Evolutionary conservation across 768 basidiomycete species (phyloP), one percentile per base, ranked within the genome.

Genomic region (Galerina marginata): DNA sequence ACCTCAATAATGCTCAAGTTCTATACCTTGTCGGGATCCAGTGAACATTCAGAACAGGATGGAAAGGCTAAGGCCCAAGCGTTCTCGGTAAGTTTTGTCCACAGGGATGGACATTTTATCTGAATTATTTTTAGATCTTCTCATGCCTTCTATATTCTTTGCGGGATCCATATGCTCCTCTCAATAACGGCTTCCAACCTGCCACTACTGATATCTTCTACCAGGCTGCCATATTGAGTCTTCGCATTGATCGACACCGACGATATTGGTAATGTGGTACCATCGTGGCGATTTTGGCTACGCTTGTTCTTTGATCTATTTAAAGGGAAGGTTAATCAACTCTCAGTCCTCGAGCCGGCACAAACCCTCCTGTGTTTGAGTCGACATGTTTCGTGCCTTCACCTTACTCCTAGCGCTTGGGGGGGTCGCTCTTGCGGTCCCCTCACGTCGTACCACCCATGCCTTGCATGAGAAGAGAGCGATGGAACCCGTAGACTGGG

Each of bases 391-490:
- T 45, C 57, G 45, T 52, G 51, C 15, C 36, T 54, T 48, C 26
- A 43, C 53, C 9, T 45, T 44, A 23, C 56, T 65, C 20, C 11
- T 54, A 6, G 49, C 45, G 6, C 59, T 66, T 33, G 47, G 46
- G 25, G 51, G 62, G 37, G 36, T 61, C 37, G 64, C 43, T 23
- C 58, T 67, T 25, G 67, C 64, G 15, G 64, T 64, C 29, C 66
- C 72, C 12, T 65, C 68, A 16, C 67, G 61, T 43, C 56, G 61
- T 37, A 62, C 63, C 20, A 54, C 59, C n/a, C 71, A 72, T 71
- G 71, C 71, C 20, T 60, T 74, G 4, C 70, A 71, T 55, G 73
- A 74, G 53, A 69, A 59, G 58, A 67, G 70, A 46, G 71, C 70
- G 14, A 66, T 67, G 33, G 72, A 73, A 38, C 71, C 70, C 46